Evolutionary conservation across 1,139 yeast genomes (phyloP).

Genomic region (Pichia sp.): DNA sequence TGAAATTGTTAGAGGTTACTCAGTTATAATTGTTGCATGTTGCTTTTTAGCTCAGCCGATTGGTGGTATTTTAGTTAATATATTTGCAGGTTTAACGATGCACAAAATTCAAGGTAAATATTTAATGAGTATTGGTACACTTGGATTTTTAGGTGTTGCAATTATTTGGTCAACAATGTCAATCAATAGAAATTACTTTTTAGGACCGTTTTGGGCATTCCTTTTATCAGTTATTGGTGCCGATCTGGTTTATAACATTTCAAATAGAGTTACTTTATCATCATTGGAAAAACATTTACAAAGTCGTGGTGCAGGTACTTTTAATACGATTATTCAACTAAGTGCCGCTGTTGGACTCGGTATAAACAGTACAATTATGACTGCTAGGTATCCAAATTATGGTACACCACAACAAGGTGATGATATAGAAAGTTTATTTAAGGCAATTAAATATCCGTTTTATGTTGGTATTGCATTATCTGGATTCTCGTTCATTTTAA

Average conservation of each 20-base stretch:
- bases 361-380: constrained; percentile 33
- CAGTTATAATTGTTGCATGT: constrained; percentile 37
- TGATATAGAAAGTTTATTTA: constrained; percentile 25
- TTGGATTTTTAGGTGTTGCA: constrained; percentile 31
- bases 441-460: constrained; percentile 35
- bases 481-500: constrained; percentile 29
- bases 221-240: constrained; percentile 38
- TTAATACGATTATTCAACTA: constrained; percentile 37
- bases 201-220: constrained; percentile 39
- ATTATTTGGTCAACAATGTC: constrained; percentile 37
- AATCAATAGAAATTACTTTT: constrained; percentile 33
- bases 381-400: constrained; percentile 29
- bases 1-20: constrained; percentile 32
- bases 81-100: constrained; percentile 38
- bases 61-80: constrained; percentile 34
- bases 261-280: constrained; percentile 36
- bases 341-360: constrained; percentile 38
- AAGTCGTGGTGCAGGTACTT: constrained; percentile 41
- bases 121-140: constrained; percentile 31
- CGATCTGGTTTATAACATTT: constrained; percentile 38
- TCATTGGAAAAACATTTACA: constrained; percentile 34
- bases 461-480: constrained; percentile 36
- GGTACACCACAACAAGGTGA: constrained; percentile 25
- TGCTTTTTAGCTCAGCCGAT: constrained; percentile 34
- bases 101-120: constrained; percentile 36